Percentiles rank a stretch among this genome's conserved stretches.
Evolutionary conservation across 202 grass and related monocot genomes (phyloP).

Genomic region (Zizania palustris): DNA sequence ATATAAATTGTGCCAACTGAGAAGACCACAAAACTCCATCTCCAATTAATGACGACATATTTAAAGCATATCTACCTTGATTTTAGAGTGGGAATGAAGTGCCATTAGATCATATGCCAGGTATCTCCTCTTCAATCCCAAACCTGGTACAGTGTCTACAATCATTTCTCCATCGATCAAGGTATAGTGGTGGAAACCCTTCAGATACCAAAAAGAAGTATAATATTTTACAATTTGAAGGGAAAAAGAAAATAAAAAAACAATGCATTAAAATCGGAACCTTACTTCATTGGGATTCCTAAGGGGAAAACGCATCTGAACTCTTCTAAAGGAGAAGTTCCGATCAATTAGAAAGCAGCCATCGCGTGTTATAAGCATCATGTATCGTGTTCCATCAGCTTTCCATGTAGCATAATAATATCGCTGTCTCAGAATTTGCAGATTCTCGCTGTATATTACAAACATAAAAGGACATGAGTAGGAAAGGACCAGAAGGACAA

Average conservation of each 20-base stretch:
- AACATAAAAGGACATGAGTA: slow-evolving; percentile 14
- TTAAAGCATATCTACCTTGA: slow-evolving; percentile 53
- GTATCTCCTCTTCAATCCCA: slow-evolving; percentile 74
- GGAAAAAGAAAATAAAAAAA: slow-evolving; percentile 6
- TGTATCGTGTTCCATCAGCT: slow-evolving; percentile 79
- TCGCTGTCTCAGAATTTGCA: slow-evolving; percentile 73
- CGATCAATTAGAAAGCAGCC: slow-evolving; percentile 78
- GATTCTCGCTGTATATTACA: slow-evolving; percentile 59
- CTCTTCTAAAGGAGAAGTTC: slow-evolving; percentile 68
- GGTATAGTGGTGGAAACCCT: slow-evolving; percentile 68
- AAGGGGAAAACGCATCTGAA: slow-evolving; percentile 80
- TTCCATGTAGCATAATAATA: slow-evolving; percentile 90
- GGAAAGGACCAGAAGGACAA: slow-evolving; percentile 27
- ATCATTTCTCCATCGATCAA: slow-evolving; percentile 89
- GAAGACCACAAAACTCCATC: not conserved
- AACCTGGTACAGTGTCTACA: slow-evolving; percentile 68
- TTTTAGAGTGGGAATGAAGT: slow-evolving; percentile 54
- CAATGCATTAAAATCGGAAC: slow-evolving; percentile 2
- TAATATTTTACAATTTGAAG: not conserved
- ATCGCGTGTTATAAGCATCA: slow-evolving; percentile 69
- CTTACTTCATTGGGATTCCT: slow-evolving; percentile 55
- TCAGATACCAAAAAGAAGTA: slow-evolving; percentile 27
- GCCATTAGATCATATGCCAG: slow-evolving; percentile 78
- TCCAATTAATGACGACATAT: not conserved
- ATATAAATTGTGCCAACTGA: not conserved